Percentiles rank a stretch among this genome's conserved stretches.
These are phyloP conservation scores for Neurospora africana DNA, from an alignment of 495 filamentous ascomycete genomes.

Conservation along the genomic window DNA sequence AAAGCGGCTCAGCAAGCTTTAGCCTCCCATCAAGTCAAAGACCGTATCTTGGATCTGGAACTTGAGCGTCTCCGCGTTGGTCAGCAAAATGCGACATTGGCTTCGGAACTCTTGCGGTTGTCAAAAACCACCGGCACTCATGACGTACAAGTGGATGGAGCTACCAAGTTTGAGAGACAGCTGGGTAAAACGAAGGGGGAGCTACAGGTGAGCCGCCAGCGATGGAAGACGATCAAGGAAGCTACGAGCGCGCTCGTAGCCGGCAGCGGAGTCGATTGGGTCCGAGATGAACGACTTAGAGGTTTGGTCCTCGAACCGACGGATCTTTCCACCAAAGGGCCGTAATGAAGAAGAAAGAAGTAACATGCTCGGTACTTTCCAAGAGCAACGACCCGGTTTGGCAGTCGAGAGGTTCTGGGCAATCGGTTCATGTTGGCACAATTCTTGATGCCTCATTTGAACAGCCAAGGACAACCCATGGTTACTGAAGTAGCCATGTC, in stretches of 20 bases:
- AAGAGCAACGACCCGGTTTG: not conserved
- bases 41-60: conserved; percentile 43
- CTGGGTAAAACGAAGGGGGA: conserved; percentile 45
- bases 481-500: not conserved
- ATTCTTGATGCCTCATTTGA: not conserved
- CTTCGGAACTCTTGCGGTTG: conserved; percentile 49
- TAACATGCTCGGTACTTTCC: not conserved
- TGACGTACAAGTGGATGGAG: conserved; percentile 38
- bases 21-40: conserved; percentile 35
- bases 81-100: conserved; percentile 51
- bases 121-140: conserved; percentile 42
- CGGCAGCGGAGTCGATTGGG: conserved; percentile 80
- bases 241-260: conserved; percentile 64
- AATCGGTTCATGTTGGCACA: not conserved
- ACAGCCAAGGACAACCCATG: not conserved
- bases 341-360: not conserved
- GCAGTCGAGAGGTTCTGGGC: not conserved
- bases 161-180: conserved; percentile 40
- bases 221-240: conserved; percentile 65
- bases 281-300: conserved; percentile 53
- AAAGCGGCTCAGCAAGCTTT: conserved; percentile 46
- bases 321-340: conserved; percentile 29
- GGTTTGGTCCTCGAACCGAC: conserved; percentile 62
- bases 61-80: conserved; percentile 43
- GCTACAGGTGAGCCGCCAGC: conserved; percentile 44